Conservation (phyloP, 2,329 filamentous ascomycete species). For the Claviceps pusilla region DNA sequence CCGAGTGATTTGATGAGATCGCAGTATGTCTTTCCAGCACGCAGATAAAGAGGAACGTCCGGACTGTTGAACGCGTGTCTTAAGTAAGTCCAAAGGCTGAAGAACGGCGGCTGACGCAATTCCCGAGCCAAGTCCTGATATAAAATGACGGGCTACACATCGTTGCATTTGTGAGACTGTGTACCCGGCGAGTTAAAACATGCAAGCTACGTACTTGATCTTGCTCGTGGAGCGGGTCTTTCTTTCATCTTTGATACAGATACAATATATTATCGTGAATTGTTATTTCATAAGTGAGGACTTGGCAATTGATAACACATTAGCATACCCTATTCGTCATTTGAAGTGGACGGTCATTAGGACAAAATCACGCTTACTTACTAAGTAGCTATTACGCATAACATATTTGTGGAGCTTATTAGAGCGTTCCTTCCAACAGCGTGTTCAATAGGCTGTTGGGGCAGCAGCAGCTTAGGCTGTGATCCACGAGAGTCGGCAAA, state of each 20-base stretch:
- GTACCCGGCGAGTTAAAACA: too few relatives aligned
- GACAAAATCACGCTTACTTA: too few relatives aligned
- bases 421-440: too few relatives aligned
- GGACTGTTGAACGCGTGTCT: constrained; percentile 88
- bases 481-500: too few relatives aligned
- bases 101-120: constrained; percentile 77
- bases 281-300: too few relatives aligned
- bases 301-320: too few relatives aligned
- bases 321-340: too few relatives aligned
- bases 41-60: constrained; percentile 47
- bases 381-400: too few relatives aligned
- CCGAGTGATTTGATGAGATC: constrained; percentile 45
- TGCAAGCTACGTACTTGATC: constrained; percentile 6
- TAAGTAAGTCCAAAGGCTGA: constrained; percentile 89
- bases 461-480: too few relatives aligned
- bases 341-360: too few relatives aligned
- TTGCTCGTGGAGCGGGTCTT: constrained; percentile 5
- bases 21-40: constrained; percentile 26
- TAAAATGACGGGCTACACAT: constrained; percentile 63
- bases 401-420: too few relatives aligned
- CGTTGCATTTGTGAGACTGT: not conserved
- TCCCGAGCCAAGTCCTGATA: constrained; percentile 76
- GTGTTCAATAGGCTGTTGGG: too few relatives aligned
- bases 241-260: constrained; percentile 4
- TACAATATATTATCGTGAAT: not conserved